A percentile compares a stretch with the other conserved stretches of the same genome.
phyloP scores from a whole-genome alignment of 2,329 filamentous ascomycete species.

The Venturia pyrina region DNA sequence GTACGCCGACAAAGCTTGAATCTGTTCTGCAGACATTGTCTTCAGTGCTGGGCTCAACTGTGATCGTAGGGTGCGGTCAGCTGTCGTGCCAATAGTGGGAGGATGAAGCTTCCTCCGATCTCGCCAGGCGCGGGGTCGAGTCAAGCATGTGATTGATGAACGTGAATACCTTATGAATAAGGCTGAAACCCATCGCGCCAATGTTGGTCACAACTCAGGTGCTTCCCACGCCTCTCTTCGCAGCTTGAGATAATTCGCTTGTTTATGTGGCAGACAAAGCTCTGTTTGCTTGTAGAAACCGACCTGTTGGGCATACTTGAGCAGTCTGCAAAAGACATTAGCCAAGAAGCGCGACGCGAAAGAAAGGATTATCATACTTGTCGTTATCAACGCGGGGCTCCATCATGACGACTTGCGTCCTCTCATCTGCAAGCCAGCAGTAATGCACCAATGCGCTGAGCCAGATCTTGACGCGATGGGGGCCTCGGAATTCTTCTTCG shows the following conservation, averaged over 20 bases:
- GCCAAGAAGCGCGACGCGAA: not conserved
- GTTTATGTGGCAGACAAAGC: conserved; percentile 83
- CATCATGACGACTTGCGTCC: conserved; percentile 74
- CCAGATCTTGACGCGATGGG: conserved; percentile 70
- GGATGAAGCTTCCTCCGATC: not conserved
- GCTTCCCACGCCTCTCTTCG: conserved; percentile 63
- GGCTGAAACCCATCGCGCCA: not conserved
- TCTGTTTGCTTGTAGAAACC: conserved; percentile 86
- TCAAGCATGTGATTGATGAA: not conserved
- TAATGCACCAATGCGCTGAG: conserved; percentile 79
- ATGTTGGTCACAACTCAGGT: conserved; percentile 3
- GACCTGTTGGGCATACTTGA: conserved; percentile 57
- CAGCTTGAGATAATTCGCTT: conserved; percentile 75
- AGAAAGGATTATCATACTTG: conserved; percentile 51
- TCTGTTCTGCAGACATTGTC: conserved; percentile 11
- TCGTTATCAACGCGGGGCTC: conserved; percentile 88
- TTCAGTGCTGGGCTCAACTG: not conserved
- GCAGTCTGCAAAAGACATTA: conserved; percentile 41
- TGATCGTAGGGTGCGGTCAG: not conserved
- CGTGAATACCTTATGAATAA: not conserved
- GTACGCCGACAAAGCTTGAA: conserved; percentile 20
- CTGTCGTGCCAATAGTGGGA: not conserved
- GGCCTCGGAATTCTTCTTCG: conserved; percentile 80
- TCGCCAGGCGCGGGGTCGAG: not conserved
- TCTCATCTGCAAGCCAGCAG: conserved; percentile 63